Evolutionary conservation across 2,329 filamentous ascomycete species (phyloP), one percentile per base, ranked within the genome.

Genomic region (Botrytis sinoallii): DNA sequence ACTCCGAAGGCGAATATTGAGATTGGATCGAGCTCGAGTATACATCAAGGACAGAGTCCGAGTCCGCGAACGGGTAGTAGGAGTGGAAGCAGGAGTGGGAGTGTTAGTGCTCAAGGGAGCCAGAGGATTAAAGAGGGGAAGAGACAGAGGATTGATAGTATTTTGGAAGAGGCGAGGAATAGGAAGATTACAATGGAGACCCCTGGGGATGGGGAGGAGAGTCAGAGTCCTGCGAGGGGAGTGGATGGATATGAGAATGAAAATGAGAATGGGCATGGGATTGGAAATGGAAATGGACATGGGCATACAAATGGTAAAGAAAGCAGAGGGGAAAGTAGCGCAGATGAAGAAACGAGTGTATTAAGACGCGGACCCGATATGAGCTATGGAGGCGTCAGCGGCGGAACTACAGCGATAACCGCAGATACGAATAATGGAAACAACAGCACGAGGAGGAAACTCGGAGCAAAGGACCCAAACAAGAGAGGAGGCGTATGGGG

Each of bases 331-430:
- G 79, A 79, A 74, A 79, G 77, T 35, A 79, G 79, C 74, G 80
- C 81, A 38, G 80, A 82, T 73, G 81, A 83, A 79, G 76, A 78
- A 70, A 85, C 84, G 32, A 81, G 81, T 48, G 84, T 85, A 32
- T 74, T 84, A 29, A 74, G 35, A 57, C 65, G 48, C n/a, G 16
- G 35, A 10, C 18, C 35, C 16, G 65, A 40, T 57, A 32, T 68
- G 52, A 68, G 42, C n/a, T 57, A 68, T 68, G 65, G 65, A 40
- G 65, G 65, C 40, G 48, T 68, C 12, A 25, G 35, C 29, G 35
- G 40, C 1, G 65, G 65, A 42, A 57, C 22, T n/a, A 32, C 48
- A 42, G 18, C 46, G 25, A 29, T 42, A 25, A 42, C n/a, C 16
- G 65, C 65, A 29, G 35, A 57, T 29, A 29, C 35, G 35, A 68